These are phyloP conservation scores for Geosiphon pyriformis DNA, from an alignment of 192 early-diverging fungal species.

Conservation along the genomic window DNA sequence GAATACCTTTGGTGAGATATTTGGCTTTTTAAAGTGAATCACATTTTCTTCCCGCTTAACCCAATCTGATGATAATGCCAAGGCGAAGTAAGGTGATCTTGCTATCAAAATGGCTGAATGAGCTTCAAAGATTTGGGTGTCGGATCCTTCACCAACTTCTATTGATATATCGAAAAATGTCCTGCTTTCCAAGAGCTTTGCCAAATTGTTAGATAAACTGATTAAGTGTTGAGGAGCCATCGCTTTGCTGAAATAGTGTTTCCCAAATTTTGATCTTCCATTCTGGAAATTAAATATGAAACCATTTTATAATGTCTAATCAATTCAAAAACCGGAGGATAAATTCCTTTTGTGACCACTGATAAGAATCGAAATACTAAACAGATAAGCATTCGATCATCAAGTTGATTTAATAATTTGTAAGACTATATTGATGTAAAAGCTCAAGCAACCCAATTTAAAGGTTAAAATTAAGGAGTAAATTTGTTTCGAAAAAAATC, in stretches of 20 bases:
- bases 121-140: neutral
- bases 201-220: neutral
- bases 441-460: no score
- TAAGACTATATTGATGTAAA: no score
- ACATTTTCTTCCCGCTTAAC: neutral
- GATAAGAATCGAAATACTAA: no score
- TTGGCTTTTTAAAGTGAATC: neutral
- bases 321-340: no score
- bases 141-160: conserved; percentile 6
- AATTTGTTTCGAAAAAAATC: no score
- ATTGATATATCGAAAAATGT: conserved; percentile 6
- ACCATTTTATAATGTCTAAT: no score
- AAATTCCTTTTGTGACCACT: no score
- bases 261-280: no score
- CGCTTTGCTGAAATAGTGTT: neutral
- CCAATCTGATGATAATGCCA: neutral
- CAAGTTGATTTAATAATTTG: no score
- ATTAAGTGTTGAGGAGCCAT: neutral
- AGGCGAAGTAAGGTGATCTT: neutral
- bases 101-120: conserved; percentile 1
- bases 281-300: no score
- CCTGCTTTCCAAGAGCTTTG: neutral
- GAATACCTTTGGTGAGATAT: neutral
- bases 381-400: no score
- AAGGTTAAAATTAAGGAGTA: no score